Evolutionary conservation across 1,284 basidiomycete species (phyloP).

Genomic region (Trichosporon coremiiforme): DNA sequence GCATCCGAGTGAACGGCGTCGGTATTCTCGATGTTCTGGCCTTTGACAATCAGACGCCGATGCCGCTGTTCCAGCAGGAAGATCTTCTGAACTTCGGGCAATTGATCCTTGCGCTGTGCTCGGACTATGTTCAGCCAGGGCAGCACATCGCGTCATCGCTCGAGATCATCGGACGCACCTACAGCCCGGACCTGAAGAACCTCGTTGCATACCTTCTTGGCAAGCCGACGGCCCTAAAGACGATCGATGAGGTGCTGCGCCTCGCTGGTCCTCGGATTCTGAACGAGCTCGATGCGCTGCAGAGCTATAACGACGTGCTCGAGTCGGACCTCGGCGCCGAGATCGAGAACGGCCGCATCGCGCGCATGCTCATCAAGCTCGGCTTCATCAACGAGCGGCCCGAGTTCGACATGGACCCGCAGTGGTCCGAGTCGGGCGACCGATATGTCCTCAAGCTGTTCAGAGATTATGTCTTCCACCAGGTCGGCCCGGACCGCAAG

Average conservation of each 20-base stretch:
- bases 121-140: conserved; percentile 56
- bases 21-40: conserved; percentile 81
- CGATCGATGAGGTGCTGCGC: conserved; percentile 75
- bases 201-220: conserved; percentile 76
- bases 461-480: conserved; percentile 97
- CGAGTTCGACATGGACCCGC: conserved; percentile 92
- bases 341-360: conserved; percentile 94
- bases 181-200: conserved; percentile 79
- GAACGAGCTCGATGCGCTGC: conserved; percentile 79
- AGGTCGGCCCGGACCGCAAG: conserved; percentile 85
- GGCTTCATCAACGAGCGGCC: conserved; percentile 98
- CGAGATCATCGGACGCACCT: conserved; percentile 72
- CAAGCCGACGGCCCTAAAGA: conserved; percentile 68
- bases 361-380: conserved; percentile 88
- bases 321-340: conserved; percentile 85
- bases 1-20: conserved; percentile 77
- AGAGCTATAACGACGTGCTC: conserved; percentile 77
- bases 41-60: conserved; percentile 69
- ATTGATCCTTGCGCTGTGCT: conserved; percentile 78
- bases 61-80: conserved; percentile 68
- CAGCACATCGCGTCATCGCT: conserved; percentile 68
- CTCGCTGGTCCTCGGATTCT: conserved; percentile 74
- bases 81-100: conserved; percentile 85
- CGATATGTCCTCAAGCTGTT: conserved; percentile 98
- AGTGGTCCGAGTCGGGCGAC: conserved; percentile 98